phyloP scores from a whole-genome alignment of 306 rosid species.

The Fagus sylvatica region DNA sequence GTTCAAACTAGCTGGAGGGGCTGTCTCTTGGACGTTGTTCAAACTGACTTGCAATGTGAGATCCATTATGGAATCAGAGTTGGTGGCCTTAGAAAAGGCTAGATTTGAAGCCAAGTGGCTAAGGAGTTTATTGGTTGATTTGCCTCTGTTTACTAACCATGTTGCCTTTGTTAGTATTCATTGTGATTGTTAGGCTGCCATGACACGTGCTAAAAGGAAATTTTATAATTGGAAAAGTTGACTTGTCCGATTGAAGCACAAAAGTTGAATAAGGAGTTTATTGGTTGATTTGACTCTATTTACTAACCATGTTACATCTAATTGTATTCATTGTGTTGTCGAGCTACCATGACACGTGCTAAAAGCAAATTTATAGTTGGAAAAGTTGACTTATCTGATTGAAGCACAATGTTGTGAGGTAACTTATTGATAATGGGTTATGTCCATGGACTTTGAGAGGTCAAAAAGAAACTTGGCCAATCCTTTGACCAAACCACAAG shows the following conservation, averaged over 20 bases:
- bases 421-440: too few relatives aligned
- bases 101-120: background rate
- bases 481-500: background rate
- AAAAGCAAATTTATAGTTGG: background rate
- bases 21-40: background rate
- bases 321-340: background rate
- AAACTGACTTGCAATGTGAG: background rate
- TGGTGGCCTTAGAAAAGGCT: background rate
- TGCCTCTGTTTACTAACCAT: background rate
- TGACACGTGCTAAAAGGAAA: too few relatives aligned
- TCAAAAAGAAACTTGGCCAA: background rate
- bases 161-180: background rate
- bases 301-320: background rate
- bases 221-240: too few relatives aligned
- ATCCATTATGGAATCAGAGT: background rate
- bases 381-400: background rate
- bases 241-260: too few relatives aligned
- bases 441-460: background rate
- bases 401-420: background rate
- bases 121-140: background rate
- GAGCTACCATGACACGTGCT: background rate
- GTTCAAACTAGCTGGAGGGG: background rate
- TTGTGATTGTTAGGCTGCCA: background rate
- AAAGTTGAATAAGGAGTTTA: too few relatives aligned
- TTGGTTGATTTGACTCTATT: background rate